These are phyloP conservation scores for Saccharomycopsis fodiens DNA, from an alignment of 805 yeast genomes.

Conservation along the genomic window DNA sequence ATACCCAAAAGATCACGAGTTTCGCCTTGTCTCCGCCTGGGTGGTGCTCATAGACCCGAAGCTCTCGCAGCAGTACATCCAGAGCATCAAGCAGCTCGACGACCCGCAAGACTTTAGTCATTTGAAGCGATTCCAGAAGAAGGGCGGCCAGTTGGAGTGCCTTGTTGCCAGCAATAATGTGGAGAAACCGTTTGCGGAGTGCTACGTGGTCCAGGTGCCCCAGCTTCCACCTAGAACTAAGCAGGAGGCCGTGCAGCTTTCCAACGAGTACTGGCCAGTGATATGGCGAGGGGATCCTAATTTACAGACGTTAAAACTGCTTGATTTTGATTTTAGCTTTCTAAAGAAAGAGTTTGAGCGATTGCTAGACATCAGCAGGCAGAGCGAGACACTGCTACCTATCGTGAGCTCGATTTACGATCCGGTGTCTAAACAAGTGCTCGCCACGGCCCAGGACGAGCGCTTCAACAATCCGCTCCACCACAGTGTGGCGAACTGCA, in stretches of 20 bases:
- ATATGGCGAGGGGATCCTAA: conserved; percentile 92
- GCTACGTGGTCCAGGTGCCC: conserved; percentile 39
- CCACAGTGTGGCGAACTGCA: conserved; percentile 73
- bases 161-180: conserved; percentile 31
- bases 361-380: conserved; percentile 25
- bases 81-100: conserved; percentile 23
- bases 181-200: conserved; percentile 18
- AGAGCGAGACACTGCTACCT: conserved; percentile 29
- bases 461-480: conserved; percentile 45
- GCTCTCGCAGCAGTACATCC: conserved; percentile 20
- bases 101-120: conserved; percentile 31
- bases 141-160: conserved; percentile 31
- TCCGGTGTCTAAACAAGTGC: conserved; percentile 36
- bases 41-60: conserved; percentile 33
- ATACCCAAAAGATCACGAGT: conserved; percentile 23
- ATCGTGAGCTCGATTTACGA: conserved; percentile 59
- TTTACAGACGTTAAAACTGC: conserved; percentile 56
- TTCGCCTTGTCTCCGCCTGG: conserved; percentile 34
- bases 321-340: conserved; percentile 38
- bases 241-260: conserved; percentile 62
- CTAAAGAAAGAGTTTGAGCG: conserved; percentile 30
- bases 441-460: conserved; percentile 34
- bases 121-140: conserved; percentile 49
- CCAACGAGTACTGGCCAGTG: conserved; percentile 70
- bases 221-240: conserved; percentile 40